Evolutionary conservation across 257 asterid genomes (phyloP).

Genomic region (Rubia yunnanensis): DNA sequence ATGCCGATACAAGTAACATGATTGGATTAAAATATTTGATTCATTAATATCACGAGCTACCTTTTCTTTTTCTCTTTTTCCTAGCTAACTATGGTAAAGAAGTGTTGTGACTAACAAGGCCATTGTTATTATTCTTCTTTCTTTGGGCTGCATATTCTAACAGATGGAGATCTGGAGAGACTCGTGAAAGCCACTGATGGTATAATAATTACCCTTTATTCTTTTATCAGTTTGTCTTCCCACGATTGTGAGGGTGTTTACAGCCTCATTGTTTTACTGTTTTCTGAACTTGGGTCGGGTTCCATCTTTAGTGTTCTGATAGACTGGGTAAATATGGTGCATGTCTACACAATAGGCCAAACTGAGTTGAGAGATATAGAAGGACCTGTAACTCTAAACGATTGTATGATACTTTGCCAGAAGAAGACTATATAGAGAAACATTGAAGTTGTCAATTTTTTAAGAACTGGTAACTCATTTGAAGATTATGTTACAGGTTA

Average conservation of each 20-base stretch:
- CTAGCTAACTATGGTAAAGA: background rate
- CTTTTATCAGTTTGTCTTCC: background rate
- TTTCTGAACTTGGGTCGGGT: background rate
- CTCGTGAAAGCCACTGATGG: slow-evolving; percentile 83
- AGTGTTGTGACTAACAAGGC: background rate
- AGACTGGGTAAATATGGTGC: background rate
- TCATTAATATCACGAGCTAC: background rate
- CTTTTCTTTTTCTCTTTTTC: background rate
- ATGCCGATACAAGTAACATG: slow-evolving; percentile 10
- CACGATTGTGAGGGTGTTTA: background rate
- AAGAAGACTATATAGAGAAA: background rate
- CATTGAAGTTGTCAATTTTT: background rate
- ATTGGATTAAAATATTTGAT: background rate
- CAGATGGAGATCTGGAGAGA: slow-evolving; percentile 79
- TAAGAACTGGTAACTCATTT: background rate
- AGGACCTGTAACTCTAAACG: background rate
- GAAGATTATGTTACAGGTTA: slow-evolving; percentile 43
- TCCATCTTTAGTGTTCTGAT: slow-evolving; percentile 1
- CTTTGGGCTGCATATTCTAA: slow-evolving; percentile 16
- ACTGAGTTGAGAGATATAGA: background rate
- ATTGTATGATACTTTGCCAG: background rate
- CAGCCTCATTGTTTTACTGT: background rate
- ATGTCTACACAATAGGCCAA: background rate
- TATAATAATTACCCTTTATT: slow-evolving; percentile 19
- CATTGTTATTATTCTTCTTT: background rate